Base-by-base conservation (phyloP, 208 protist species). In the Trypanosoma avium region DNA sequence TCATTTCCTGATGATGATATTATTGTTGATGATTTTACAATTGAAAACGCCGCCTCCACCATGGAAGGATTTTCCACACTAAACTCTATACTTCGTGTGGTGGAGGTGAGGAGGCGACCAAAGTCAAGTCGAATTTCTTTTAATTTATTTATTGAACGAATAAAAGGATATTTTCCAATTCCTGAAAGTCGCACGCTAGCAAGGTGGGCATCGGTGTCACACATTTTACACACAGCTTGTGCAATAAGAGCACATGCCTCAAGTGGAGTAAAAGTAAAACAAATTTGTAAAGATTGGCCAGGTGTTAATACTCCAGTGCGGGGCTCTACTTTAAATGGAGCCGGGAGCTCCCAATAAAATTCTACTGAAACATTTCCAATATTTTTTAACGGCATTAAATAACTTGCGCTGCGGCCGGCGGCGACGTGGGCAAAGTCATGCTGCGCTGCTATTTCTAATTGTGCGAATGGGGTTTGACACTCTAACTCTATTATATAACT, bases 361-460 rank as follows among this genome's bases (percentile, higher is more conserved):
- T 71, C 61, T 3, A 95, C 47, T 4, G 85, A 72, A 26, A 90
- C 68, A 12, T 88, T 90, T 36, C 91, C 93, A 32, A 48, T 71
- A 73, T 98, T 98, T 50, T 56, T 67, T 46, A 97, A 49, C 42
- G 59, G 60, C 42, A 97, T 70, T 27, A 78, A 71, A 15, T 79
- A 67, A 26, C 59, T 74, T 1, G 73, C 78, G 0, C 82, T 90
- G 55, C 61, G 58, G 13, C 79, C 67, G 19, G 95, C 82, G 5
- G 92, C 76, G 48, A 88, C 90, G 64, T 94, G 91, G 43, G 79
- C 82, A 75, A 98, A 97, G 74, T 98, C 92, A 66, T 96, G 80
- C 24, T 77, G 46, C 2, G 84, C 68, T 22, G 75, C 70, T 27
- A 93, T 64, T 27, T 60, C 42, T 48, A 96, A 42, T 49, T 77